Base-by-base conservation (phyloP, 1,139 yeast genomes). In the Taphrina populina region DNA sequence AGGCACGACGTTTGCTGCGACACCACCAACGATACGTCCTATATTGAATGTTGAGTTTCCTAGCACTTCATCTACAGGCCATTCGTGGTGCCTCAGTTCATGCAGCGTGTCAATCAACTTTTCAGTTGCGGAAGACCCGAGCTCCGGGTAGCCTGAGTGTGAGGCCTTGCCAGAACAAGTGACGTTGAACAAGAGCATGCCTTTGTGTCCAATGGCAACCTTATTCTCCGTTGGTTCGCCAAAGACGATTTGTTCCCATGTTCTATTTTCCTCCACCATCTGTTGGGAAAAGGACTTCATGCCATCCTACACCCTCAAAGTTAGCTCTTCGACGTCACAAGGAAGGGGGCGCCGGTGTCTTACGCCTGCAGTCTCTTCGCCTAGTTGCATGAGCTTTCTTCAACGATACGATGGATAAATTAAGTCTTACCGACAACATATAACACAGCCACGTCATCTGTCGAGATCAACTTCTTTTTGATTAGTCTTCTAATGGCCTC, bases 191-290 rank as follows among this genome's bases (percentile, higher is more conserved):
- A 62, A 69, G 57, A 62, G 72, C 72, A 60, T 71, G 66, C 64
- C 90, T 83, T 83, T 83, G 64, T 83, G 90, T 7, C 88, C 88
- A 4, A 78, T 78, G 1, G 85, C 87, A 21, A 83, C 72, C 63
- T 80, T 81, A 65, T 77, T 71, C 62, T 82, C 88, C 0, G 90
- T 83, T 17, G 90, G 88, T 65, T 83, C 90, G 11, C 88, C 88
- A 67, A 83, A 83, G 43, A 83, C 76, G 21, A 78, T 88, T 3
- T 76, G 64, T 4, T 78, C 79, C 86, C 87, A 83, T 7, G 30
- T 30, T 13, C 44, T 15, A 8, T 30, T 39, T 10, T 49, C 54
- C n/a, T 19, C 23, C 24, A 39, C 34, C 46, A 41, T 41, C 10
- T 24, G 23, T 15, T 37, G 35, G 13, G 54, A 49, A 17, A 49